phyloP scores from a whole-genome alignment of 176 grass and related monocot species.

The Carex littledalei region DNA sequence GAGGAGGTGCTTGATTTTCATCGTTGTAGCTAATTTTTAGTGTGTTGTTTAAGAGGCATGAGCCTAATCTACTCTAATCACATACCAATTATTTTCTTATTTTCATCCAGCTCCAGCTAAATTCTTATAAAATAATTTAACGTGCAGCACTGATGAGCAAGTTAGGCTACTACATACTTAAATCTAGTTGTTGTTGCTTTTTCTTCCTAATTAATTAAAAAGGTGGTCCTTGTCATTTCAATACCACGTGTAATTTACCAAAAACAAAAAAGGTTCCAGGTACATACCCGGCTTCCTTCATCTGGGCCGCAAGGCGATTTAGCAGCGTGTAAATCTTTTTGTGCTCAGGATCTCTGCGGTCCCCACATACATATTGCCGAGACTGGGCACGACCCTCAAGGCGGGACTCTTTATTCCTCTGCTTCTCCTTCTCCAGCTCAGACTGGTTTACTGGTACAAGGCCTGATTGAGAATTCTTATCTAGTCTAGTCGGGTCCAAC shows the following conservation, averaged over 20 bases:
- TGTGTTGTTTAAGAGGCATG: background rate
- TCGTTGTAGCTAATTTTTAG: background rate
- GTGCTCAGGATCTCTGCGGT: slow-evolving; percentile 78
- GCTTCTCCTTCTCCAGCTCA: slow-evolving; percentile 79
- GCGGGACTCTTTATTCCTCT: slow-evolving; percentile 47
- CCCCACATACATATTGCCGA: slow-evolving; percentile 75
- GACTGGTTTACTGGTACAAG: slow-evolving; percentile 56
- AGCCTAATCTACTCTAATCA: background rate
- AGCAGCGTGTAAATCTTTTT: slow-evolving; percentile 80
- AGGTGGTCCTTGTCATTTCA: background rate
- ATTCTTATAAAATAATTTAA: background rate
- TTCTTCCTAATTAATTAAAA: background rate
- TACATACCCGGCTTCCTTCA: slow-evolving; percentile 86
- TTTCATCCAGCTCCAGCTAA: background rate
- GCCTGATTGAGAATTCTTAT: slow-evolving; percentile 61
- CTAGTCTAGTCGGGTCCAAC: slow-evolving; percentile 60
- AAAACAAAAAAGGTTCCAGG: slow-evolving; percentile 58
- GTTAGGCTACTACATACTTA: too few species aligned
- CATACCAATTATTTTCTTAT: background rate
- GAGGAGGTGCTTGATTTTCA: background rate
- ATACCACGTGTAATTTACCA: background rate
- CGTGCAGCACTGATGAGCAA: background rate
- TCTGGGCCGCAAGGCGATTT: slow-evolving; percentile 67
- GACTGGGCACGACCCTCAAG: slow-evolving; percentile 57
- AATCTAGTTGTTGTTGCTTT: background rate